These are phyloP conservation scores for Nothophytophthora sp. DNA, from an alignment of 352 stramenopile genomes.

Conservation along the genomic window DNA sequence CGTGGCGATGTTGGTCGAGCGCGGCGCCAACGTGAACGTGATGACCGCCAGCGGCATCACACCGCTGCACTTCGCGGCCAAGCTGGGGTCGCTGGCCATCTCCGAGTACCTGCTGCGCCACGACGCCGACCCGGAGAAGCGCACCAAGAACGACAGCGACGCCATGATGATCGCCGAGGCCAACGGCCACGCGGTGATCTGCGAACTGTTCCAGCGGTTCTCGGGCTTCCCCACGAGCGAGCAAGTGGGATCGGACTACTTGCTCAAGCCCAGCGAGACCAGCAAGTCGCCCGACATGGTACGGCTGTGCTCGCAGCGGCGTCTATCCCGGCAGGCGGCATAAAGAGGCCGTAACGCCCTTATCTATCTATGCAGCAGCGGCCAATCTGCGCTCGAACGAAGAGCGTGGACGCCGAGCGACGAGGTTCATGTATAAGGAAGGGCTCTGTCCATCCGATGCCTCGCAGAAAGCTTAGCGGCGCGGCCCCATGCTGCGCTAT, in stretches of 20 bases:
- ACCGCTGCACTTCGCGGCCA: conserved; percentile 78
- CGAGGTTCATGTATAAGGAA: too few species aligned
- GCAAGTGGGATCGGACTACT: conserved; percentile 21
- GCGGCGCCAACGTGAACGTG: conserved; percentile 68
- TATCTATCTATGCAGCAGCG: conserved; percentile 23
- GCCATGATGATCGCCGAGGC: conserved; percentile 72
- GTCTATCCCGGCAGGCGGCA: conserved; percentile 14
- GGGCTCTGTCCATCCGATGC: too few species aligned
- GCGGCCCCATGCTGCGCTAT: too few species aligned
- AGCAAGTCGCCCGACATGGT: conserved; percentile 40
- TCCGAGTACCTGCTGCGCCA: conserved; percentile 68
- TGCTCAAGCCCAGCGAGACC: conserved; percentile 34
- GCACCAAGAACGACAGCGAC: conserved; percentile 79
- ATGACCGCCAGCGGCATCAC: conserved; percentile 70
- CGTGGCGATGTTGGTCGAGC: conserved; percentile 64
- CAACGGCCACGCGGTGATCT: conserved; percentile 66
- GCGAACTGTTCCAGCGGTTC: conserved; percentile 64
- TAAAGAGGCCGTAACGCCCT: conserved; percentile 7
- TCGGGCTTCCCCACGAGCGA: conserved; percentile 22
- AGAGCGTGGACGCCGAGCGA: conserved; percentile 8
- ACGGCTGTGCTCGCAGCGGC: conserved; percentile 37
- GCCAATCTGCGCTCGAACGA: conserved; percentile 16
- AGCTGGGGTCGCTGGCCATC: conserved; percentile 58
- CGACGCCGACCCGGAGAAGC: conserved; percentile 61
- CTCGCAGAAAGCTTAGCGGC: too few species aligned